A percentile compares a stretch with the other conserved stretches of the same genome.
Evolutionary conservation across 2,329 filamentous ascomycete genomes (phyloP).

Genomic region (Xylariaceae sp.): DNA sequence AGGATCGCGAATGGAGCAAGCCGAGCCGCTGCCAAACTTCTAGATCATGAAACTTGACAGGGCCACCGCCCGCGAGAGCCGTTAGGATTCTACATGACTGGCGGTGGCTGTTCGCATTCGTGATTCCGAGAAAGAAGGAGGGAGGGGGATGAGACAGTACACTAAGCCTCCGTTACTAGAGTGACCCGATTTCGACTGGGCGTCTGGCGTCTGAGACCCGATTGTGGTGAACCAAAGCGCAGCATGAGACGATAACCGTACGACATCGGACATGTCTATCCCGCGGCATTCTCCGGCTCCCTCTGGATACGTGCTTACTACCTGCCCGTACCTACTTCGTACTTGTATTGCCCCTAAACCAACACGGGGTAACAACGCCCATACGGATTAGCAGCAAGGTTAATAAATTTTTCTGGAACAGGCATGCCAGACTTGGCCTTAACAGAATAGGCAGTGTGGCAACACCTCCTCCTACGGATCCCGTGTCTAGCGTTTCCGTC

Average conservation of each 20-base stretch:
- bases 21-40: background rate
- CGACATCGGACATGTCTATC: background rate
- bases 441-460: background rate
- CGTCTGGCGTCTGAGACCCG: background rate
- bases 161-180: background rate
- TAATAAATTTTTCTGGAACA: background rate
- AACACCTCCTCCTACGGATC: background rate
- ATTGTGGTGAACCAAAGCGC: background rate
- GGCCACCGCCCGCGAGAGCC: background rate
- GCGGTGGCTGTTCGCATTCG: background rate
- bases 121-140: background rate
- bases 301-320: background rate
- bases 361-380: background rate
- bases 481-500: no score
- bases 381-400: background rate
- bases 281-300: background rate
- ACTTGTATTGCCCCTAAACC: background rate
- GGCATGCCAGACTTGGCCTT: background rate
- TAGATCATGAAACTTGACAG: background rate
- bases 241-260: background rate
- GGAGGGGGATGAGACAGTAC: background rate
- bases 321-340: background rate
- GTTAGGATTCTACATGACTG: background rate
- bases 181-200: background rate
- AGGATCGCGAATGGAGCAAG: background rate